Base-by-base conservation (phyloP, 768 basidiomycete genomes). In the Sporobolomyces roseus region DNA sequence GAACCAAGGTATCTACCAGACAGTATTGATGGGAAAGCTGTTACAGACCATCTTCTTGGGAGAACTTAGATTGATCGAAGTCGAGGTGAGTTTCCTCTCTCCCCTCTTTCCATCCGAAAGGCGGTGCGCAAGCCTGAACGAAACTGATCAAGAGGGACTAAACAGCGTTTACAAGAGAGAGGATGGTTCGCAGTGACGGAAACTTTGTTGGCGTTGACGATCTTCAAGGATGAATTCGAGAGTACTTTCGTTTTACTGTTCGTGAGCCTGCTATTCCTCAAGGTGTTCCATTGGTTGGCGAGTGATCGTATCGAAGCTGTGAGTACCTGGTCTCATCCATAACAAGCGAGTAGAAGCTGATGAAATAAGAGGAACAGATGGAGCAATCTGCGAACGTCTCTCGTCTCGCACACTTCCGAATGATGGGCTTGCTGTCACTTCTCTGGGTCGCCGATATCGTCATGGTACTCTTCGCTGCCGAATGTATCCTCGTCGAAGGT, bases 181-280 rank as follows among this genome's bases (percentile, higher is more conserved):
- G 84, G 91, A 35, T 98, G 96, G 94, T 93, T 93, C 81, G 96
- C 96, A 80, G 85, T 98, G 56, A 98, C 96, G 2, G 96, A 99
- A 78, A 93, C 91, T 10, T 82, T 99, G 41, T 82, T 99, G 58
- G 94, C 96, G 1, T 89, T 98, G 77, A 96, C 96, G 41, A 98
- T 98, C 73, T 99, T 99, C 80, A 85, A 93, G 66, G 91, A 93
- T 79, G 91, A 92, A 78, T 93, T 94, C 77, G 91, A 93, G 79
- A 84, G 87, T n/a, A 85, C 87, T 5, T 97, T 98, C 77, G 88
- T 88, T 51, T 80, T 93, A 73, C 91, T 94, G 88, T 98, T 98
- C 77, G 88, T 89, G n/a, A 86, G 91, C 75, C 81, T 99, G 16
- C 84, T 97, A 21, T 94, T 96, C 73, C 84, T 96, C 73, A 98